phyloP scores from a whole-genome alignment of 2,329 filamentous ascomycete species.

The Blastomyces silverae region DNA sequence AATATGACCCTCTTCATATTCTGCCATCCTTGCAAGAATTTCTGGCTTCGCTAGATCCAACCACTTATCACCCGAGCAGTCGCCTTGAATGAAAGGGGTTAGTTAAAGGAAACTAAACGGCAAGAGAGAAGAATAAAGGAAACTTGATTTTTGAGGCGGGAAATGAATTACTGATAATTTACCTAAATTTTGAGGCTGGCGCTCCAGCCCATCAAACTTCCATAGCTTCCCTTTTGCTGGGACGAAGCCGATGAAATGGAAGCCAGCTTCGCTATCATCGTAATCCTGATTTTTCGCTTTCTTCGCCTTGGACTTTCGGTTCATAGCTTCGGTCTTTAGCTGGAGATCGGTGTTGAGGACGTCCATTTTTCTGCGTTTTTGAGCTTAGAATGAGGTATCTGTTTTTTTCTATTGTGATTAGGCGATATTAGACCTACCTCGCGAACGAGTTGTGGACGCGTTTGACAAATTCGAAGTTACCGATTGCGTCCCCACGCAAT shows the following conservation, averaged over 20 bases:
- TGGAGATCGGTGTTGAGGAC: conserved; percentile 64
- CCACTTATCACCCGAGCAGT: conserved; percentile 55
- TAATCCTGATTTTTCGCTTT: conserved; percentile 40
- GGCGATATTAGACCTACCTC: conserved; percentile 41
- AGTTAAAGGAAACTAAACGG: conserved; percentile 8
- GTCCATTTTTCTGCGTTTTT: conserved; percentile 57
- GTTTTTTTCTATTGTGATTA: neutral
- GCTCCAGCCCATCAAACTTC: conserved; percentile 81
- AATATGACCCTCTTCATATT: conserved; percentile 58
- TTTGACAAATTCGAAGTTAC: conserved; percentile 68
- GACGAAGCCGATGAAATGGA: conserved; percentile 87
- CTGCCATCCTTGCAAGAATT: conserved; percentile 61
- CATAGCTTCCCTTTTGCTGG: conserved; percentile 68
- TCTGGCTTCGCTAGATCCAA: conserved; percentile 56
- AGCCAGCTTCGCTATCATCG: conserved; percentile 56
- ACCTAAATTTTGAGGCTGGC: conserved; percentile 61
- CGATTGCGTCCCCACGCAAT: conserved; percentile 67
- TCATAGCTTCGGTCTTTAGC: conserved; percentile 46
- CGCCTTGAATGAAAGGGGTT: conserved; percentile 25
- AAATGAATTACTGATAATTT: neutral
- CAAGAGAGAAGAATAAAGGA: conserved; percentile 8
- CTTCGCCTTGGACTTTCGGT: conserved; percentile 27
- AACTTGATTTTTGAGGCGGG: neutral
- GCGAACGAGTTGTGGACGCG: conserved; percentile 83
- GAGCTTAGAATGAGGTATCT: neutral